Conservation (phyloP, 192 early-diverging fungal genomes). For the Coemansia biformis region DNA sequence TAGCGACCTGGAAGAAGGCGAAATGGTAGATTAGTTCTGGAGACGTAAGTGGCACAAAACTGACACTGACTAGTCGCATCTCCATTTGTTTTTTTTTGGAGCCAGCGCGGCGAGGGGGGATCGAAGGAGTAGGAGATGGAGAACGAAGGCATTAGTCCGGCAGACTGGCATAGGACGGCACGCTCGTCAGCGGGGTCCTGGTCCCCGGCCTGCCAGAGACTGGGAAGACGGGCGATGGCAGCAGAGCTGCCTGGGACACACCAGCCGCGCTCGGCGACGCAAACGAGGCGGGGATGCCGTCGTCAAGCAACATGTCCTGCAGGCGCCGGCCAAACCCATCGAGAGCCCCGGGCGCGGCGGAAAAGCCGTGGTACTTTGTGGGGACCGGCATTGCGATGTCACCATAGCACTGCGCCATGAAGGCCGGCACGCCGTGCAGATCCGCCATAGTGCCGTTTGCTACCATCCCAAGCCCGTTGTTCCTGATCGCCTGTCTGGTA, state of each 20-base stretch:
- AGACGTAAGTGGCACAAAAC: neutral
- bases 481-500: neutral
- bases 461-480: slow-evolving; percentile 14
- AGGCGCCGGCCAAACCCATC: slow-evolving; percentile 4
- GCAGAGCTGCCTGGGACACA: neutral
- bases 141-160: too few species aligned
- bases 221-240: too few species aligned
- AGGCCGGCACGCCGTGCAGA: slow-evolving; percentile 6
- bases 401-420: slow-evolving; percentile 14
- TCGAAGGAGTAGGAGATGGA: too few species aligned
- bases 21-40: slow-evolving; percentile 23
- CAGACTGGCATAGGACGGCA: too few species aligned
- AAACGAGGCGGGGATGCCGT: slow-evolving; percentile 6
- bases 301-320: neutral
- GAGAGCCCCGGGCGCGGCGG: neutral
- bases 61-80: neutral
- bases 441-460: slow-evolving; percentile 3
- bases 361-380: slow-evolving; percentile 11
- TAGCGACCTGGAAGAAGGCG: slow-evolving; percentile 45
- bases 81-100: too few species aligned
- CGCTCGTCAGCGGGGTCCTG: too few species aligned
- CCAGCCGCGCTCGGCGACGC: neutral
- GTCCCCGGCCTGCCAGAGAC: too few species aligned
- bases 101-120: too few species aligned
- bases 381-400: slow-evolving; percentile 7